Conservation (phyloP, 129 eudicot species). For the Helichrysum umbraculigerum region DNA sequence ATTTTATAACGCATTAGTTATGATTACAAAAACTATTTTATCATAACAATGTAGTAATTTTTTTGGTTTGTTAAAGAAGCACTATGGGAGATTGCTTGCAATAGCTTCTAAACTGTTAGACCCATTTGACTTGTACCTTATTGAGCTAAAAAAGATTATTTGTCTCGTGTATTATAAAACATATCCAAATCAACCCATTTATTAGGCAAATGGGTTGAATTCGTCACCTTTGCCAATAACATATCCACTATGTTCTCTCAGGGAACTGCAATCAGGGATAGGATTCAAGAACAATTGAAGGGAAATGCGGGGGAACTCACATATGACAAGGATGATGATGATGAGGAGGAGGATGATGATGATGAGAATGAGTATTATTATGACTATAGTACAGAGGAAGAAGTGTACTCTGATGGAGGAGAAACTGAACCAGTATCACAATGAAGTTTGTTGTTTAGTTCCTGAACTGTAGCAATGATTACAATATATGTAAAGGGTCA, state of each 20-base stretch:
- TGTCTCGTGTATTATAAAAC: background rate
- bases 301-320: slow-evolving; percentile 38
- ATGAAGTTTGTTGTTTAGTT: slow-evolving; percentile 27
- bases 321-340: slow-evolving; percentile 12
- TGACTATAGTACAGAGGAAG: slow-evolving; percentile 54
- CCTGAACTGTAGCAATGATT: slow-evolving; percentile 27
- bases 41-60: no score
- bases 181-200: background rate
- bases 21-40: background rate
- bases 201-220: background rate
- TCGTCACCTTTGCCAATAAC: background rate
- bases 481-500: slow-evolving; percentile 18
- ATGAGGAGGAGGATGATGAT: slow-evolving; percentile 19
- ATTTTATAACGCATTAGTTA: background rate
- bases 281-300: slow-evolving; percentile 67
- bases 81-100: no score
- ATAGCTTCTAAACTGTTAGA: background rate
- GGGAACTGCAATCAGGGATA: slow-evolving; percentile 91
- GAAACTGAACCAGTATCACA: slow-evolving; percentile 32
- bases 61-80: background rate
- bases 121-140: background rate
- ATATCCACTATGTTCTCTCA: slow-evolving; percentile 14
- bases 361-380: slow-evolving; percentile 50
- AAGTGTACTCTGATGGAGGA: slow-evolving; percentile 40
- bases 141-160: background rate